phyloP scores from a whole-genome alignment of 257 asterid species.

The Nicotiana tabacum region DNA sequence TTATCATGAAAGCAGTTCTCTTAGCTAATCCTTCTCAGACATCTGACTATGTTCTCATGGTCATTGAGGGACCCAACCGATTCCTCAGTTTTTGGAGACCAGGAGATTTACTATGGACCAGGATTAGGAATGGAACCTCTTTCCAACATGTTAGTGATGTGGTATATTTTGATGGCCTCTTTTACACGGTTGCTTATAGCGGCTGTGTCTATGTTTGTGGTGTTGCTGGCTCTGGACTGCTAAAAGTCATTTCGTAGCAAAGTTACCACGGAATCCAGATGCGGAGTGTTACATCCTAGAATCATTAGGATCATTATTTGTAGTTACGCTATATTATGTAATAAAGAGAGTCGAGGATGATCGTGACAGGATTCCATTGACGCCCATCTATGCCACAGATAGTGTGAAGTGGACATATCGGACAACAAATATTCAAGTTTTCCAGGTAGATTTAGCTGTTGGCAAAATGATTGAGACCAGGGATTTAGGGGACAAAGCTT shows the following conservation, averaged over 20 bases:
- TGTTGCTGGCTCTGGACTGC: neutral
- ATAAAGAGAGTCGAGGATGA: neutral
- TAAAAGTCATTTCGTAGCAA: neutral
- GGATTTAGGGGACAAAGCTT: neutral
- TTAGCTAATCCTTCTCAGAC: slow-evolving; percentile 1
- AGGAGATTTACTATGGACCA: slow-evolving; percentile 4
- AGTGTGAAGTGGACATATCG: too few relatives aligned
- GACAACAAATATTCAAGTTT: slow-evolving; percentile 3
- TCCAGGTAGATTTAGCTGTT: neutral
- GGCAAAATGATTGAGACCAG: neutral
- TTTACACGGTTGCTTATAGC: neutral
- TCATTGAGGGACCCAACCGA: neutral
- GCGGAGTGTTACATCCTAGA: slow-evolving; percentile 2
- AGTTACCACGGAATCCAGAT: neutral
- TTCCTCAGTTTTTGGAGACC: neutral
- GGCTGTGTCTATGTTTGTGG: neutral
- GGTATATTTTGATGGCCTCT: neutral
- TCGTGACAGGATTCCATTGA: neutral
- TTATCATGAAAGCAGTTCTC: neutral
- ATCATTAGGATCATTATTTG: slow-evolving; percentile 10
- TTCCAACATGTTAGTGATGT: neutral
- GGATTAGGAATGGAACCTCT: neutral
- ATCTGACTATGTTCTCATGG: neutral
- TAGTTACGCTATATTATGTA: neutral
- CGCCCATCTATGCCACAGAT: neutral